Base-by-base conservation (phyloP, 805 yeast species). In the Monosporozyma aerobia region DNA sequence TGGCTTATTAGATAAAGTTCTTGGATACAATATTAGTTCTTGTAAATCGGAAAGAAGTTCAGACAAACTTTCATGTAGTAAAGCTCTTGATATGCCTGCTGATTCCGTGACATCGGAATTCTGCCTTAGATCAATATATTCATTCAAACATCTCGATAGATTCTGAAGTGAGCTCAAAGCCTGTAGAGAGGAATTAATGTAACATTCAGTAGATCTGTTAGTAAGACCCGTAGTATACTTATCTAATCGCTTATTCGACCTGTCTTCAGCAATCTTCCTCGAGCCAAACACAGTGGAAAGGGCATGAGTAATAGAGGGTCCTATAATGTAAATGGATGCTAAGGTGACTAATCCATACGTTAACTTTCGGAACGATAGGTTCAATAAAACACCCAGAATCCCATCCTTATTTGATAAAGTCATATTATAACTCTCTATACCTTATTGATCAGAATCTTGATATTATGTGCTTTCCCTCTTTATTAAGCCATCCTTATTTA, bases 131-230 rank as follows among this genome's bases (percentile, higher is more conserved):
- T 41, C 22, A 3, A 41, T 22, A 30, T 44, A 33, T 11, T 27
- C 30, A 50, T 67, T 81, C 55, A 86, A 65, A 59, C 87, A 86
- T 3, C 69, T 71, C 39, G 83, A 79, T 48, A 87, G 62, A 0
- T 77, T 76, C 0, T 87, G 83, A 16, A 84, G 64, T 0, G 89
- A 70, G 16, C 83, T 78, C 51, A 86, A 75, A 0, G 90, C 94
- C 66, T 92, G 99, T 19, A 94, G 63, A 0, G 90, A 82, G 7
- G 95, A 80, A 63, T 94, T 92, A 55, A 96, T 96, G 71, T 88
- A 92, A 67, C 99, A 92, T 65, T 90, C 97, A 58, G 88, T 87
- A 54, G 90, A 78, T 57, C 83, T 74, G 67, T 92, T 94, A 58
- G 83, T 76, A 46, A 92, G 72, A 2, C 97, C 97, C 0, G 94